phyloP scores from a whole-genome alignment of 1,284 basidiomycete genomes.

The Paramarasmius palmivorus region DNA sequence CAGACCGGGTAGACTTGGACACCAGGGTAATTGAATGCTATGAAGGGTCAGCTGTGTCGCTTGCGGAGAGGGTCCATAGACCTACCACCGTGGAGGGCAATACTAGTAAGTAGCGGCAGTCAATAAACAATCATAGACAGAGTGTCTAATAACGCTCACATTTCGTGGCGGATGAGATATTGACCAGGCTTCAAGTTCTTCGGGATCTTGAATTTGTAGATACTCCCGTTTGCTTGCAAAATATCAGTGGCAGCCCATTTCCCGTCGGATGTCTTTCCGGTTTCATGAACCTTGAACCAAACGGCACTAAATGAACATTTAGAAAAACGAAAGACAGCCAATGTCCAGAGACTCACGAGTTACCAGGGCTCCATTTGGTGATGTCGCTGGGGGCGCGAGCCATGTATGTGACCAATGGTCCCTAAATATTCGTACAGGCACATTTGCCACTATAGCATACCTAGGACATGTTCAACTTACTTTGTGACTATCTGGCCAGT shows the following conservation, averaged over 20 bases:
- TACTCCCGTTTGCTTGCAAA: constrained; percentile 31
- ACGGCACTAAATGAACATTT: constrained; percentile 25
- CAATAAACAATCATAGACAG: background rate
- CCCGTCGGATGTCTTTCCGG: constrained; percentile 37
- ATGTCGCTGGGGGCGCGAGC: constrained; percentile 23
- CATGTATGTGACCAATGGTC: constrained; percentile 24
- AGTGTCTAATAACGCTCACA: constrained; percentile 26
- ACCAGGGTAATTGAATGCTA: constrained; percentile 37
- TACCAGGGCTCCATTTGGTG: constrained; percentile 23
- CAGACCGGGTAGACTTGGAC: constrained; percentile 48
- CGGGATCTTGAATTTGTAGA: constrained; percentile 47
- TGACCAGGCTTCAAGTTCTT: constrained; percentile 43
- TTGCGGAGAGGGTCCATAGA: background rate
- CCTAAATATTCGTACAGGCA: constrained; percentile 7
- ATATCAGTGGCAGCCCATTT: constrained; percentile 40
- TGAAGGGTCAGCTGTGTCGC: background rate
- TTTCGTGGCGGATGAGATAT: constrained; percentile 52
- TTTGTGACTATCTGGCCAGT: constrained; percentile 46
- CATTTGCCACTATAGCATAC: background rate
- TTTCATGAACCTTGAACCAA: constrained; percentile 45
- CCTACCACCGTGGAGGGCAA: constrained; percentile 41
- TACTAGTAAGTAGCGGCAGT: constrained; percentile 26
- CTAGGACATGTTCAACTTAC: constrained; percentile 16
- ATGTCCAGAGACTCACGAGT: background rate
- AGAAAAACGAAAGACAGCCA: too few species aligned